Evolutionary conservation across 2,329 filamentous ascomycete species (phyloP).

Genomic region (Gliomastix tumulicola): DNA sequence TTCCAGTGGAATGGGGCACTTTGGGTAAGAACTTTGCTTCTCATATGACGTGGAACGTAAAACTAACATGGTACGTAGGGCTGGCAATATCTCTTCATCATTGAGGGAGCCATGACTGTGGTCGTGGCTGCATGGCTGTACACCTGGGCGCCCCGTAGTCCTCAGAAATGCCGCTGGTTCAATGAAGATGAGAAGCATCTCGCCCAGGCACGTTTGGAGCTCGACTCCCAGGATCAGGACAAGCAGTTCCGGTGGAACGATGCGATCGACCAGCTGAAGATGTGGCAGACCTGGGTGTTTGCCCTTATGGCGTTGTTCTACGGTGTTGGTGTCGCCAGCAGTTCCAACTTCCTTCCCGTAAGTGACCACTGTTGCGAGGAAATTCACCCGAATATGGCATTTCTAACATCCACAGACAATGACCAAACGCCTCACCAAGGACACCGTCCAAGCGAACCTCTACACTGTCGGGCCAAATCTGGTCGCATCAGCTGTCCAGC

Average conservation of each 20-base stretch:
- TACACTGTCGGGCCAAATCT: constrained; percentile 17
- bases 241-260: constrained; percentile 13
- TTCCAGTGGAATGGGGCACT: constrained; percentile 12
- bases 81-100: constrained; percentile 18
- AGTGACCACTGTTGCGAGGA: background rate
- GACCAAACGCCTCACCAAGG: constrained; percentile 24
- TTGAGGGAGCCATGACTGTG: constrained; percentile 16
- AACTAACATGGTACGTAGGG: constrained; percentile 6
- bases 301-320: constrained; percentile 14
- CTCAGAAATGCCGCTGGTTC: constrained; percentile 13
- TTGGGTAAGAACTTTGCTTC: constrained; percentile 4
- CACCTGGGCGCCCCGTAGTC: constrained; percentile 11
- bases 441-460: constrained; percentile 16
- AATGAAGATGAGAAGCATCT: constrained; percentile 14
- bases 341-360: constrained; percentile 15
- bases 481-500: constrained; percentile 8
- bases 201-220: constrained; percentile 14
- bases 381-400: no score
- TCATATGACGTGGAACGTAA: background rate
- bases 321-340: constrained; percentile 14
- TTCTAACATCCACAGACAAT: no score
- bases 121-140: constrained; percentile 11
- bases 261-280: constrained; percentile 11
- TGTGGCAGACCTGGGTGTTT: constrained; percentile 14
- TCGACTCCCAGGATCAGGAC: constrained; percentile 11